Evolutionary conservation across 495 filamentous ascomycete genomes (phyloP), one percentile per base, ranked within the genome.

Genomic region (Neurospora tetrasperma): DNA sequence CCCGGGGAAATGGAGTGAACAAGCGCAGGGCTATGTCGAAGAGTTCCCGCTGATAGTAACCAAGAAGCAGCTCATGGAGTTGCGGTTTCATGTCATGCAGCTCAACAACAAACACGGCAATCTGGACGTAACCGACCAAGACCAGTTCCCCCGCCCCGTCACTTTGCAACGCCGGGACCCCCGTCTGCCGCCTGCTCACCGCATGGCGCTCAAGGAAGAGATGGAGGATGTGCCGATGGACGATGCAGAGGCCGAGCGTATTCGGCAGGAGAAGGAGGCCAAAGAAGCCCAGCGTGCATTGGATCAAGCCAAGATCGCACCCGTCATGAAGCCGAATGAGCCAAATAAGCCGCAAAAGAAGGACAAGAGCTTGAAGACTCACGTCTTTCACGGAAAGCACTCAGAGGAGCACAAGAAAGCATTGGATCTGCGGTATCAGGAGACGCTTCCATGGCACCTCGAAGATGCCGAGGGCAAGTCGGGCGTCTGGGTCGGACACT

Each of bases 391-490:
- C 75, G 81, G 76, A 70, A 84, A 72, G 74, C 77, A 77, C 75
- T 89, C 89, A 9, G 91, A 92, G 16, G 92, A 92, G 48, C 89
- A 94, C 75, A 91, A 93, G 76, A 94, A 93, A 72, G 87, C 89
- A 70, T 87, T 89, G 12, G 89, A 93, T 66, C 86, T 98, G 27
- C 90, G 94, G 74, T 99, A 98, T 75, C 96, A 99, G 79, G 96
- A 99, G 78, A 92, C 93, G 9, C 82, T 97, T 48, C 96, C 96
- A 11, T 99, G 96, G 96, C 94, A 97, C 79, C 80, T 99, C 69
- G 96, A 99, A 78, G 96, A 99, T 80, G 96, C 94, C 71, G 94
- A 98, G 76, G 92, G 93, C 77, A 96, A 93, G 77, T 92, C 78
- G 2, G 79, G 96, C 74, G 91, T 90, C 2, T 99, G 94, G 94